Percentiles rank a stretch among this genome's conserved stretches.
Conservation (phyloP, 2,329 filamentous ascomycete species). For the Kalmusia sp. region DNA sequence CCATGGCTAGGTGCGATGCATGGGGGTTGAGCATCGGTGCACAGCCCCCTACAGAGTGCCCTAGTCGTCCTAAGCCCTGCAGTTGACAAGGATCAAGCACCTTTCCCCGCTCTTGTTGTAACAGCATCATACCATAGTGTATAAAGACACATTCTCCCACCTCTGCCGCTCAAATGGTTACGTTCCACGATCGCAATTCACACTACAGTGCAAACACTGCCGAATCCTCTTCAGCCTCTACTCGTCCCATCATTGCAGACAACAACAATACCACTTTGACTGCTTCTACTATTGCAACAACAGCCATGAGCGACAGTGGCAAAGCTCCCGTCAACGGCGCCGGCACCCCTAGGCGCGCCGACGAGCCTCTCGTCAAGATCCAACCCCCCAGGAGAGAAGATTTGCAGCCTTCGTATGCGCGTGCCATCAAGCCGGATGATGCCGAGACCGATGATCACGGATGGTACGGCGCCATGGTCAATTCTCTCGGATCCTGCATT, state of each 20-base stretch:
- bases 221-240: conserved; percentile 29
- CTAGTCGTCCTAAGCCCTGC: conserved; percentile 1
- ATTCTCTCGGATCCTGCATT: conserved; percentile 74
- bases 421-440: conserved; percentile 66
- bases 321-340: conserved; percentile 43
- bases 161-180: conserved; percentile 2
- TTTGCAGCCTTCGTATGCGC: conserved; percentile 82
- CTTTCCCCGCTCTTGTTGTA: conserved; percentile 6
- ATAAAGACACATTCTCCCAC: conserved; percentile 9
- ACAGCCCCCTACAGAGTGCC: background rate
- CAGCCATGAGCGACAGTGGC: conserved; percentile 44
- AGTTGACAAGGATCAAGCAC: background rate
- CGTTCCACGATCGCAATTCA: conserved; percentile 1
- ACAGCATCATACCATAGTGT: background rate
- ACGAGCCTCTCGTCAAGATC: conserved; percentile 62
- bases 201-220: background rate
- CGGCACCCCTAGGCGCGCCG: conserved; percentile 11
- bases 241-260: conserved; percentile 26
- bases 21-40: background rate
- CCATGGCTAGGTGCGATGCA: background rate
- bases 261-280: conserved; percentile 14
- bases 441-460: conserved; percentile 75
- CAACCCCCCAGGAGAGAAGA: conserved; percentile 83
- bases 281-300: conserved; percentile 15
- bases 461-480: conserved; percentile 92